Base-by-base conservation (phyloP, 805 yeast genomes). In the Isabelozyma pseudorhagii region DNA sequence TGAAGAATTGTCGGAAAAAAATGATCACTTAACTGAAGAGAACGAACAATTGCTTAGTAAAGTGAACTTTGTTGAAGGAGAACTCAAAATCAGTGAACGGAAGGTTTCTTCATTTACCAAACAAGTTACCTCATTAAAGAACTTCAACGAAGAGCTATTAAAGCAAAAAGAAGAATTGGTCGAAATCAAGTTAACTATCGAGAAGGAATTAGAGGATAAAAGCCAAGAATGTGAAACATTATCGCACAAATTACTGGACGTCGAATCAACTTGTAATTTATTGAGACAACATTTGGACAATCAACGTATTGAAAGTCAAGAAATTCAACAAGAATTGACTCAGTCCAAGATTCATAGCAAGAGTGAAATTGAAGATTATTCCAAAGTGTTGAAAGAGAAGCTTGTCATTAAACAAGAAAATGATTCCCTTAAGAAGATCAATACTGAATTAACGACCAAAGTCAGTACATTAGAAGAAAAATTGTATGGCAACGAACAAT, bases 371-470 rank as follows among this genome's bases (percentile, higher is more conserved):
- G 59, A 54, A 50, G 76, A 69, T 46, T 73, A 68, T 54, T 72
- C 66, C 46, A 64, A 59, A 14, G 56, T 72, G 34, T 62, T 83
- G 51, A 78, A 79, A 42, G 82, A 82, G 43, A 76, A 79, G 39
- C 69, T 84, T 49, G 81, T 83, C 45, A 64, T 83, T 4, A 67
- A 73, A 21, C 89, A 87, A 63, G 94, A 87, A 60, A 86, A 84
- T 58, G 83, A 82, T 57, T 78, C 86, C 1, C 61, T 87, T 41
- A 80, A 78, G 27, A 83, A 75, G 52, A 77, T 75, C 51, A 82
- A 85, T 56, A 66, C 67, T 36, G 81, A 82, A 45, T 65, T 87
- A 53, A 74, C 69, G 46, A 49, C 51, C 13, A 79, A 80, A 54
- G 68, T 81, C 9, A 62, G 70, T 28, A 72, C 68, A 5, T 59